phyloP scores from a whole-genome alignment of 805 yeast genomes.

The Ogataea siamensis region DNA sequence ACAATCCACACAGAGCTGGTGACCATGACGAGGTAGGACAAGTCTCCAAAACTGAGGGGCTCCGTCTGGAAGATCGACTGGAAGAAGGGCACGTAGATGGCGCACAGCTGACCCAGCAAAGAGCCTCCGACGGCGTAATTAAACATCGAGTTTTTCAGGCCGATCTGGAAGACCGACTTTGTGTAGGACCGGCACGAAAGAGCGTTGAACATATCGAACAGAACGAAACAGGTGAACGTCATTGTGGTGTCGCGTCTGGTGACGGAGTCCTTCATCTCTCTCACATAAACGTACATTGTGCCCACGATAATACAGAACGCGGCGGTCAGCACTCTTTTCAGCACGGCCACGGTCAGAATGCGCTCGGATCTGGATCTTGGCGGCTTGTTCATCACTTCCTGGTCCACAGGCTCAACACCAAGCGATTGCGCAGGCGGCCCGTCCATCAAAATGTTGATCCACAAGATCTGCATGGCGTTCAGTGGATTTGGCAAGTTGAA shows the following conservation, averaged over 20 bases:
- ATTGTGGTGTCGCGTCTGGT: conserved; percentile 97
- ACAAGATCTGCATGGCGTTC: conserved; percentile 96
- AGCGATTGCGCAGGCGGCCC: conserved; percentile 98
- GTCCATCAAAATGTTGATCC: conserved; percentile 98
- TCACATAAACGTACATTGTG: conserved; percentile 80
- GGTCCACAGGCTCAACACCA: conserved; percentile 97
- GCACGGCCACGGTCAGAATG: conserved; percentile 68
- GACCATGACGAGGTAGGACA: conserved; percentile 56
- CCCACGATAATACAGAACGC: conserved; percentile 79
- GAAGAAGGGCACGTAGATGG: conserved; percentile 89
- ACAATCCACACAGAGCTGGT: conserved; percentile 81
- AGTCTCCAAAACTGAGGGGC: conserved; percentile 70
- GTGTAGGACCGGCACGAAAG: conserved; percentile 86
- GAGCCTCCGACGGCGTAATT: conserved; percentile 90
- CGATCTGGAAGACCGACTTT: conserved; percentile 80
- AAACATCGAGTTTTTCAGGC: conserved; percentile 84
- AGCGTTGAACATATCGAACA: conserved; percentile 97
- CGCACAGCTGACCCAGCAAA: conserved; percentile 85
- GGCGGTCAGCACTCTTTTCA: conserved; percentile 71
- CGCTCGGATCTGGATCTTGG: conserved; percentile 87
- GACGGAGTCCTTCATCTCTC: conserved; percentile 83
- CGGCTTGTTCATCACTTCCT: conserved; percentile 93
- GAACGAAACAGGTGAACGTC: conserved; percentile 97
- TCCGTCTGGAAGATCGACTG: conserved; percentile 94
- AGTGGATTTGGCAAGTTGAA: conserved; percentile 90